Evolutionary conservation across 495 filamentous ascomycete species (phyloP), one percentile per base, ranked within the genome.

Genomic region (Xylaria venustula): DNA sequence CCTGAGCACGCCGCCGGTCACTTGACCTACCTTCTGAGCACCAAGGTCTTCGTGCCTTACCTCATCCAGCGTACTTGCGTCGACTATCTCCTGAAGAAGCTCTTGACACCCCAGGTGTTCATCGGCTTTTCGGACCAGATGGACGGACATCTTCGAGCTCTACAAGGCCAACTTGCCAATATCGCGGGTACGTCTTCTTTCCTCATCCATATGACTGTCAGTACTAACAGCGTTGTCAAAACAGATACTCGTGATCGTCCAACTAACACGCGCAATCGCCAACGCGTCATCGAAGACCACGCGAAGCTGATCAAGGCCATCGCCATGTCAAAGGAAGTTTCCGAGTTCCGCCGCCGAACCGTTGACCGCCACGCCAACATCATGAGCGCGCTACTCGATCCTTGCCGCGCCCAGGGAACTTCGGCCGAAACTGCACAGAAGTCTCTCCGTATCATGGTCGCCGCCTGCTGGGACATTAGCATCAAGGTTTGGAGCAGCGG

Each of bases 401-500:
- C 69, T 0, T 56, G 68, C 17, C 60, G 62, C 8, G 55, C 59
- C 6, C 23, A 23, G 14, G 50, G 44, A 1, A 58, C 52, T 9
- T 36, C 60, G 9, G 57, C 57, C n/a, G 57, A 69, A 0, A 49
- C 42, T 0, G 64, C 64, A 2, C 6, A 53, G 6, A 54, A 48
- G 26, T 50, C 54, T 0, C 52, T 71, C 0, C 62, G 62, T 1
- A 44, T 65, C 20, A 52, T 78, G 52, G 63, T 58, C 7, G 30
- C 59, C 17, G 54, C 47, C 2, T 61, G 67, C 7, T 73, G 65
- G 64, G 72, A 75, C 3, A 58, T 78, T 26, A 67, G 67, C 28
- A 41, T 62, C 22, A 71, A 73, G 47, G 57, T 75, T 20, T 71
- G 68, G 64, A 67, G 59, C 9, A 74, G 72, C 1, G 62, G 67